Evolutionary conservation across 805 yeast genomes (phyloP), one percentile per base, ranked within the genome.

Genomic region (Wickerhamiella sergipiensis): DNA sequence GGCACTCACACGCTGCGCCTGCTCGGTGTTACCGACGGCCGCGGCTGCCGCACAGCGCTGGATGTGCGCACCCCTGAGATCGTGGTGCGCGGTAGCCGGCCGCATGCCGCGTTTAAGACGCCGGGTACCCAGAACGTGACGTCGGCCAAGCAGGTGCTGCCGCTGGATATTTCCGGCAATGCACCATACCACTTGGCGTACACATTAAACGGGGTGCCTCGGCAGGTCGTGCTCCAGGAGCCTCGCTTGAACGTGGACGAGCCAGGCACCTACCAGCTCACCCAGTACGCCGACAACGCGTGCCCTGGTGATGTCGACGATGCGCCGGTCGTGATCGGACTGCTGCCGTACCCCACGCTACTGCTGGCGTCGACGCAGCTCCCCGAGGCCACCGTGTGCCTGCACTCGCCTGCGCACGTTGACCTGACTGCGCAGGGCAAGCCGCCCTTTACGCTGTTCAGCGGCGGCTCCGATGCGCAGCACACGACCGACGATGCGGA

Each of bases 1-100:
- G 95, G 96, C 3, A 73, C 76, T n/a, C 88, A 79, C 63, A 74
- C 75, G 23, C 65, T 90, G 1, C 71, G 79, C 1, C 62, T 92
- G 54, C 73, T 77, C 2, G 74, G 85, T 10, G 78, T 85, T 2
- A 74, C 73, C 21, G 99, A 92, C 63, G 73, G 77, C n/a, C 77
- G 84, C 10, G 80, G 81, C 0, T 92, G 99, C 67, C 72, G 75
- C 19, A 90, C 85, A n/a, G 78, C 77, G 12, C 67, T 85, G 51
- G 50, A 78, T 45, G 78, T 76, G 18, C 75, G 76, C 21, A 89
- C 84, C 55, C 79, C 79, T 15, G 73, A 67, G 23, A 70, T 92
- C n/a, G 71, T 73, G 29, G 88, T 88, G 1, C 77, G 89, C 58
- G 70, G 79, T 48, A 85, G 81, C 50, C 67, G 81, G 1, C 95